Percentiles rank a stretch among this genome's conserved stretches.
These are phyloP conservation scores for Fomitopsis betulina DNA, from an alignment of 1,284 basidiomycete genomes.

Conservation along the genomic window DNA sequence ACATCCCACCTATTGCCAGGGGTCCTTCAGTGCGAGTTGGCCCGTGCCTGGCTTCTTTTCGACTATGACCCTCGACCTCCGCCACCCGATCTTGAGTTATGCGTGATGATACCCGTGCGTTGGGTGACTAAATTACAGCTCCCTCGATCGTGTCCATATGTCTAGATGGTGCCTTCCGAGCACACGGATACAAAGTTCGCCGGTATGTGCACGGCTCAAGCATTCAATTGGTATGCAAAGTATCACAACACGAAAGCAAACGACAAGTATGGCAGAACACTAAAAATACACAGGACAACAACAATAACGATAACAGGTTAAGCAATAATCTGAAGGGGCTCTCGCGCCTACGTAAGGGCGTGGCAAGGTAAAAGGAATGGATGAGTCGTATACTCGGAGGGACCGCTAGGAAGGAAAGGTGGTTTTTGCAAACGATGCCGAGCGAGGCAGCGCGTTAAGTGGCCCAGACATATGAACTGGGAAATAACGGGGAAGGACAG, in stretches of 20 bases:
- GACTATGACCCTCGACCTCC: too few relatives aligned
- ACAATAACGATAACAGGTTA: background rate
- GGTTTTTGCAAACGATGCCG: too few relatives aligned
- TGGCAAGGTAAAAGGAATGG: background rate
- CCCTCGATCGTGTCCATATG: background rate
- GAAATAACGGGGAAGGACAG: background rate
- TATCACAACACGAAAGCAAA: background rate
- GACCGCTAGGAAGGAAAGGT: background rate
- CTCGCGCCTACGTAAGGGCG: background rate
- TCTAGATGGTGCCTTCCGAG: too few relatives aligned
- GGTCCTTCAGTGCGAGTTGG: too few relatives aligned
- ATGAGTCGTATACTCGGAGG: background rate
- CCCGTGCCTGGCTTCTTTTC: too few relatives aligned
- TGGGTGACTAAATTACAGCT: too few relatives aligned
- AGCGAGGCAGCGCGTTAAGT: background rate
- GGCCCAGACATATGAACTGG: background rate
- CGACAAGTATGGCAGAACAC: background rate
- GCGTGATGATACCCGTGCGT: too few relatives aligned
- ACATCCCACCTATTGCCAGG: too few relatives aligned
- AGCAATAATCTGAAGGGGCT: background rate
- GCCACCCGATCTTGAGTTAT: too few relatives aligned
- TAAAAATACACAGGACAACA: background rate
- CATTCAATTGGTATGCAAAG: background rate
- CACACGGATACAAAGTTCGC: background rate
- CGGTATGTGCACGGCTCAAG: conserved; percentile 1